A percentile compares a stretch with the other conserved stretches of the same genome.
Conservation (phyloP, 1,284 basidiomycete species). For the Mrakiaceae sp. region DNA sequence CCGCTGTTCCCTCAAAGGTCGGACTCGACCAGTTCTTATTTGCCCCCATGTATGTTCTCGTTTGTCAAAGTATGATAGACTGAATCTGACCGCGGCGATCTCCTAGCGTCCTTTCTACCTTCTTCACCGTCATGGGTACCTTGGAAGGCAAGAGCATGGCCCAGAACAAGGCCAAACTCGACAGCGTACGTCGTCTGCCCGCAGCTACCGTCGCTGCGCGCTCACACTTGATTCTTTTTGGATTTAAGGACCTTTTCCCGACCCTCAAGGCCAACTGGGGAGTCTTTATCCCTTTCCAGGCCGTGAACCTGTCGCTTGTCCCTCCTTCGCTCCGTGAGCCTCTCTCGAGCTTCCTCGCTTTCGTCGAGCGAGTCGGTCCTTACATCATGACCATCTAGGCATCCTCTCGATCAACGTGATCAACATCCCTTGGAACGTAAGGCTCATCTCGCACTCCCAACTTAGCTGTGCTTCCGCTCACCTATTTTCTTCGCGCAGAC, state of each 20-base stretch:
- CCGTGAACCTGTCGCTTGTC: constrained; percentile 13
- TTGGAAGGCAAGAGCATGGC: constrained; percentile 36
- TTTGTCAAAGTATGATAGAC: background rate
- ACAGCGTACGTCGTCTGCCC: constrained; percentile 47
- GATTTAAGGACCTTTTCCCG: constrained; percentile 3
- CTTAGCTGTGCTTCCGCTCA: background rate
- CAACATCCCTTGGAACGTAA: constrained; percentile 1
- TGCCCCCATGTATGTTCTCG: constrained; percentile 26
- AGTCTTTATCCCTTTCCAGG: constrained; percentile 17
- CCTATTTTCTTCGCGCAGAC: constrained; percentile 3
- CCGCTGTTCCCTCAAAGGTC: constrained; percentile 15
- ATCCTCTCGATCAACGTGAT: background rate
- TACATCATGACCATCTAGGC: background rate
- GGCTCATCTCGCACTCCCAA: background rate
- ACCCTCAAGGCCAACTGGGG: constrained; percentile 17
- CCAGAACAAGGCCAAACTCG: constrained; percentile 47
- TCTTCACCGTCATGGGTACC: constrained; percentile 38
- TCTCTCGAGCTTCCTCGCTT: too few species aligned
- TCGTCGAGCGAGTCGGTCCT: background rate
- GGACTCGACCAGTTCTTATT: constrained; percentile 38
- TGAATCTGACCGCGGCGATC: too few species aligned
- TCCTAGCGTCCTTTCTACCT: constrained; percentile 19
- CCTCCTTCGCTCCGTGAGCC: constrained; percentile 2
- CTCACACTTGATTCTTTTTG: background rate
- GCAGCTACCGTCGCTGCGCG: background rate